Conservation (phyloP, 345 rosid genomes). For the Salix suchowensis region DNA sequence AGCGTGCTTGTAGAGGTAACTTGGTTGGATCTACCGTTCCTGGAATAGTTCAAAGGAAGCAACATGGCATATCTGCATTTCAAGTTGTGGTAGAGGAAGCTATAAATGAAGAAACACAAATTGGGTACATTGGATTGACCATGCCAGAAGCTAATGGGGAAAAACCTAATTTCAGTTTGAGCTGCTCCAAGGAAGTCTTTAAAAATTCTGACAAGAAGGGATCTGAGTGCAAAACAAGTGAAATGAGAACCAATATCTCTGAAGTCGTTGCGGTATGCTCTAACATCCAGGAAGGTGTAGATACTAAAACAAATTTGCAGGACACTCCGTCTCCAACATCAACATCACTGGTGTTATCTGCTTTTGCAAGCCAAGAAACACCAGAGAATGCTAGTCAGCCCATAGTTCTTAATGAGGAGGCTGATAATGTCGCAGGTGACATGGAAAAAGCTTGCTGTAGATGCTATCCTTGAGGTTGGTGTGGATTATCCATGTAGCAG, state of each 20-base stretch:
- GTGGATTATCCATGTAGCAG: conserved; percentile 1
- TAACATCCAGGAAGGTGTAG: background rate
- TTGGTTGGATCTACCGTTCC: conserved; percentile 4
- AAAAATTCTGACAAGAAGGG: conserved; percentile 10
- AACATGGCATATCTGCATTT: background rate
- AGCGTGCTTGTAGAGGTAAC: background rate
- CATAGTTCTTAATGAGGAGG: background rate
- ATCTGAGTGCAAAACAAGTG: background rate
- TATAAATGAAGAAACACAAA: background rate
- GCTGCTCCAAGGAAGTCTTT: background rate
- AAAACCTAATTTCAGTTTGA: conserved; percentile 1
- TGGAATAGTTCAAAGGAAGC: conserved; percentile 9
- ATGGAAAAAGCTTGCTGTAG: background rate
- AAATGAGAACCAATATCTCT: background rate
- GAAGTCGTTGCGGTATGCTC: conserved; percentile 6
- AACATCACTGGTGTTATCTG: background rate
- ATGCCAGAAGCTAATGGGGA: conserved; percentile 11
- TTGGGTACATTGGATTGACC: conserved; percentile 4
- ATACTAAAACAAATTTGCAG: conserved; percentile 1
- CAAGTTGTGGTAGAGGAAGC: background rate
- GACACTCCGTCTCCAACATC: conserved; percentile 5
- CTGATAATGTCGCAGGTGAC: background rate
- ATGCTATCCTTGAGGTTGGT: background rate
- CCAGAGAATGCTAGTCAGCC: background rate
- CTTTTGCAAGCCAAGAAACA: conserved; percentile 6